Evolutionary conservation across 257 asterid species (phyloP).

Genomic region (Penstemon barbatus): DNA sequence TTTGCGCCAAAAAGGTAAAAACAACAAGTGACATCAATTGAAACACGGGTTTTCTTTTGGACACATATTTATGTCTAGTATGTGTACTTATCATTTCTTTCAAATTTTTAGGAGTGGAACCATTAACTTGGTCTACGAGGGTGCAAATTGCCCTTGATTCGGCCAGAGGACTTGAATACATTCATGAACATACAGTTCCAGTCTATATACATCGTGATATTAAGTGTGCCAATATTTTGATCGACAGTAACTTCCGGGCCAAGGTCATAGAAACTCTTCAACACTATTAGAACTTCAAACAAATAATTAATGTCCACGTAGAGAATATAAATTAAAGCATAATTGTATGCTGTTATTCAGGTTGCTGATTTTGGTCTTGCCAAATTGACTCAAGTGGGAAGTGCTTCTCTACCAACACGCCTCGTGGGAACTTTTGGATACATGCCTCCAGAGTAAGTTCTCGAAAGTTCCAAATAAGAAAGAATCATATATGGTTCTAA

Average conservation of each 20-base stretch:
- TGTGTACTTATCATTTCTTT: no score
- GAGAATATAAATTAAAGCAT: conserved; percentile 3
- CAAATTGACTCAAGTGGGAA: conserved; percentile 73
- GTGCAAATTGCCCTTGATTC: conserved; percentile 88
- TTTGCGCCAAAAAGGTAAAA: conserved; percentile 65
- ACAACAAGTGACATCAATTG: conserved; percentile 1
- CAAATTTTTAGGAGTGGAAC: conserved; percentile 41
- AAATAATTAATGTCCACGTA: no score
- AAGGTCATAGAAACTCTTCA: conserved; percentile 43
- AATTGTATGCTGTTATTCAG: conserved; percentile 31
- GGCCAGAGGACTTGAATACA: conserved; percentile 95
- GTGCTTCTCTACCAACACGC: conserved; percentile 71
- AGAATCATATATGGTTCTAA: no score
- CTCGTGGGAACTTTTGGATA: conserved; percentile 62
- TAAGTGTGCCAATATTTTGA: conserved; percentile 78
- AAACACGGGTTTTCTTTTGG: background rate
- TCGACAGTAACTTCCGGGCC: conserved; percentile 71
- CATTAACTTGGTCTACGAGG: conserved; percentile 71
- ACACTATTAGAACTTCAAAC: background rate
- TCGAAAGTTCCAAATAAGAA: background rate
- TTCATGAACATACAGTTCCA: conserved; percentile 90
- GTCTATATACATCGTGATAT: conserved; percentile 85
- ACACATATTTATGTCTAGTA: background rate
- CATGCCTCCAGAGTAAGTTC: conserved; percentile 15
- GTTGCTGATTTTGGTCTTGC: conserved; percentile 93